Base-by-base conservation (phyloP, 1,284 basidiomycete genomes). In the Porodaedalea pini region DNA sequence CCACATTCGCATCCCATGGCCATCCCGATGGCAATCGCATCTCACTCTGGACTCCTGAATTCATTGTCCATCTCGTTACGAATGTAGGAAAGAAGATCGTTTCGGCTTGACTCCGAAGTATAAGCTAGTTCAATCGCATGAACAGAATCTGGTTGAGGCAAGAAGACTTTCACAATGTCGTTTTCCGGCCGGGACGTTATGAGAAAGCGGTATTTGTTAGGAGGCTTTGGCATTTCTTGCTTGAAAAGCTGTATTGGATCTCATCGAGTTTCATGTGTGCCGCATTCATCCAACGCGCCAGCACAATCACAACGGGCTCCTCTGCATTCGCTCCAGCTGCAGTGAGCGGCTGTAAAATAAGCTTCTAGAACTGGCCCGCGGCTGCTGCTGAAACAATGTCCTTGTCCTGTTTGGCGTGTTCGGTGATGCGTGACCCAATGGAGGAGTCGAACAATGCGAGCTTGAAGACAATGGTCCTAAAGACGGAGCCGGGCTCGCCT, bases 221-320 rank as follows among this genome's bases (percentile, higher is more conserved):
- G 27, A 7, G 25, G 11, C 19, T 19, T 25, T 1, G 34, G 13
- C 43, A 59, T 63, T 52, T 67, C 68, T 7, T 63, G 61, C 0
- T 60, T 62, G 13, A 71, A 44, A 6, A 69, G 39, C 17, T 36
- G 54, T n/a, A 73, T 52, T 8, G 73, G 64, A n/a, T 71, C 69
- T 21, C 64, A 58, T 25, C 71, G 69, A 6, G 61, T 53, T 13
- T 32, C 15, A 2, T 67, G 29, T 48, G 45, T 29, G n/a, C 50
- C 50, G 36, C 50, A 51, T 21, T 51, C 50, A 36, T 51, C 50
- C 8, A 51, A 36, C 4, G 50, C 50, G 19, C 34, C 50, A 36
- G 68, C 17, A 73, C 53, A 6, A 73, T 37, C 17, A 71, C 50
- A 21, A 72, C 60, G 6, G 69, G 69, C 62, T 59, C 39, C 49